These are phyloP conservation scores for Agaricus blazei DNA, from an alignment of 768 basidiomycete genomes.

Conservation along the genomic window DNA sequence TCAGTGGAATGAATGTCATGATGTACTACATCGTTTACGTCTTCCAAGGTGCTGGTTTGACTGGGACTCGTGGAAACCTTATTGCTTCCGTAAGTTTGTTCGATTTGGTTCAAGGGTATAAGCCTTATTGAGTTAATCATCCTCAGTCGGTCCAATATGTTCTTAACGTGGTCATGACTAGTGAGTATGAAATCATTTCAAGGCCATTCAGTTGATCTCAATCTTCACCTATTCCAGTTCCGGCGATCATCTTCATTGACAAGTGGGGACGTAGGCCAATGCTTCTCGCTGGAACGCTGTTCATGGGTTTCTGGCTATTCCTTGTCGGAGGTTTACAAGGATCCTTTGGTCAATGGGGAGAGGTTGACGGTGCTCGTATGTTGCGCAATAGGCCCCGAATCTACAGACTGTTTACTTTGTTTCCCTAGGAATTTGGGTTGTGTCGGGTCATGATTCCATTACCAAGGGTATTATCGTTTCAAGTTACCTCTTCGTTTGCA, in stretches of 20 bases:
- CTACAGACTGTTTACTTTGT: background rate
- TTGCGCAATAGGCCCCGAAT: background rate
- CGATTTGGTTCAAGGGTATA: background rate
- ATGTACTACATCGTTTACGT: conserved; percentile 74
- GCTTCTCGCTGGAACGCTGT: conserved; percentile 55
- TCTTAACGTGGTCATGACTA: conserved; percentile 38
- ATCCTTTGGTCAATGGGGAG: conserved; percentile 59
- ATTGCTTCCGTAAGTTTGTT: conserved; percentile 47
- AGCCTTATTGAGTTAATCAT: background rate
- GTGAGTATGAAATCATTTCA: conserved; percentile 27
- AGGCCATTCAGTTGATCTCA: conserved; percentile 33
- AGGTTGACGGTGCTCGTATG: conserved; percentile 30
- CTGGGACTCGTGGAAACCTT: conserved; percentile 66
- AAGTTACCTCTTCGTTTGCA: conserved; percentile 74
- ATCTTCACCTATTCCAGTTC: conserved; percentile 29
- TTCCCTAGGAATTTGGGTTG: conserved; percentile 40
- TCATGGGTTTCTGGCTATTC: conserved; percentile 76
- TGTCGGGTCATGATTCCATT: conserved; percentile 44
- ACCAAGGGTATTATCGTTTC: conserved; percentile 74
- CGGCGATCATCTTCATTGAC: conserved; percentile 63
- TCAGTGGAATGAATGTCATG: conserved; percentile 79
- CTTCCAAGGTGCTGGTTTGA: conserved; percentile 74
- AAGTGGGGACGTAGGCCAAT: conserved; percentile 78
- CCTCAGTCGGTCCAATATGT: conserved; percentile 63
- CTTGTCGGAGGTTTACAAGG: conserved; percentile 76